Base-by-base conservation (phyloP, 2,329 filamentous ascomycete species). In the Penicillium sp. region DNA sequence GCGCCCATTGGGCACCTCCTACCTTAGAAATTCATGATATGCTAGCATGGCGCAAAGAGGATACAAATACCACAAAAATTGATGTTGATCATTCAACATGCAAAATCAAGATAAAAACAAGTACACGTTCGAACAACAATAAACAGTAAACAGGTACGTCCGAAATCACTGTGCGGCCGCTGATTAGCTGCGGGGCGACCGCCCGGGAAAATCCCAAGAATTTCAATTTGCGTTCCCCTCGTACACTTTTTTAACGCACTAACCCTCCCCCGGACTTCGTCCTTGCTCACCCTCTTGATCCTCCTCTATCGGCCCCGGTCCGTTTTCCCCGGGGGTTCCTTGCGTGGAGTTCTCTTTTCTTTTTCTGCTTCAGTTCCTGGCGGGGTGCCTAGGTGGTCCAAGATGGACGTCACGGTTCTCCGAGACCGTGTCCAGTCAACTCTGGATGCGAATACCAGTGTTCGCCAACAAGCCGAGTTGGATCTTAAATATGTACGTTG, bases 351-450 rank as follows among this genome's bases (percentile, higher is more conserved):
- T 60, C 59, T 53, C 53, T 57, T 54, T 57, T 60, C 63, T 57
- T 58, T 62, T 56, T 54, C 49, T 62, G 62, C 20, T 40, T n/a
- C 39, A 10, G 39, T 41, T 41, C 20, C 63, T 63, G 61, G 62
- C 62, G 65, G 66, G 66, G 70, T 62, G 55, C 61, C 59, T 61
- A 58, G 60, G 58, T 62, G 65, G 62, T 67, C 63, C 67, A 68
- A 54, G 67, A 85, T 85, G 82, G 82, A 85, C 72, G 81, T 81
- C 66, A 74, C 78, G 67, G 80, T 75, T 63, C 75, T 87, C 61
- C 76, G 83, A 71, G 79, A 80, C 73, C 81, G 83, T 68, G 85
- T 87, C 67, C 78, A 82, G 72, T 79, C 81, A 64, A 86, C 83
- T 50, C 78, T 87, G 62, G 81, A 84, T 67, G 69, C 81, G 58